Evolutionary conservation across 2,329 filamentous ascomycete genomes (phyloP).

Genomic region (Penicillium thymicola): DNA sequence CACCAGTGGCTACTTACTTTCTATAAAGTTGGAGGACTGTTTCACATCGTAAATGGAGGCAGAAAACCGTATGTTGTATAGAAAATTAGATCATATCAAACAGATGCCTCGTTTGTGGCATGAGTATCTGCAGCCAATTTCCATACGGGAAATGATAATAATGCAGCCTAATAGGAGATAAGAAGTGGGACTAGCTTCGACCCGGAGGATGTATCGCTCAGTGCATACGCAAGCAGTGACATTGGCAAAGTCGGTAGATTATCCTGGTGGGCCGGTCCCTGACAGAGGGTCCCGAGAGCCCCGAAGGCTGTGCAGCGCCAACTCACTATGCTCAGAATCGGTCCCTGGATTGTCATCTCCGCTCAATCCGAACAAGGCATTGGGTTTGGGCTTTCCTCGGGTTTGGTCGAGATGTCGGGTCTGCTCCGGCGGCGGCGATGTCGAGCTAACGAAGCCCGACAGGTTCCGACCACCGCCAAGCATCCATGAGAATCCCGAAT

Average conservation of each 20-base stretch:
- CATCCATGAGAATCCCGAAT: constrained; percentile 52
- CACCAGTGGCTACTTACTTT: not conserved
- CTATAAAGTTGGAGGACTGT: not conserved
- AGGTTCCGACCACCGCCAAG: constrained; percentile 45
- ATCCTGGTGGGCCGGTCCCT: constrained; percentile 8
- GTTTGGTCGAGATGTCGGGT: constrained; percentile 34
- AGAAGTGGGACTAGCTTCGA: not conserved
- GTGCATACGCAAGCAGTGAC: not conserved
- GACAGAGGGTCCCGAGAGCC: constrained; percentile 24
- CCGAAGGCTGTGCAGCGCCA: constrained; percentile 41
- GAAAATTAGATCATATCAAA: not conserved
- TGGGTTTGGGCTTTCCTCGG: constrained; percentile 31
- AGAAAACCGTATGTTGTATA: not conserved
- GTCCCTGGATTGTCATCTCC: constrained; percentile 30
- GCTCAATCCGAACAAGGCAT: constrained; percentile 34
- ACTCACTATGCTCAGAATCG: constrained; percentile 36
- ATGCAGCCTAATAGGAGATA: not conserved
- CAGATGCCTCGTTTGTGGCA: not conserved
- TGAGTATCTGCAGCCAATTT: not conserved
- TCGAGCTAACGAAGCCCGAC: constrained; percentile 46
- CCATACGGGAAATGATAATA: not conserved
- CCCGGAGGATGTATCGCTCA: not conserved
- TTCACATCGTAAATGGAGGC: not conserved
- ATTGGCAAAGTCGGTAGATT: not conserved
- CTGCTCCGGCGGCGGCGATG: constrained; percentile 45